phyloP scores from a whole-genome alignment of 2,329 filamentous ascomycete genomes.

The Magnaporthiopsis incrustans region DNA sequence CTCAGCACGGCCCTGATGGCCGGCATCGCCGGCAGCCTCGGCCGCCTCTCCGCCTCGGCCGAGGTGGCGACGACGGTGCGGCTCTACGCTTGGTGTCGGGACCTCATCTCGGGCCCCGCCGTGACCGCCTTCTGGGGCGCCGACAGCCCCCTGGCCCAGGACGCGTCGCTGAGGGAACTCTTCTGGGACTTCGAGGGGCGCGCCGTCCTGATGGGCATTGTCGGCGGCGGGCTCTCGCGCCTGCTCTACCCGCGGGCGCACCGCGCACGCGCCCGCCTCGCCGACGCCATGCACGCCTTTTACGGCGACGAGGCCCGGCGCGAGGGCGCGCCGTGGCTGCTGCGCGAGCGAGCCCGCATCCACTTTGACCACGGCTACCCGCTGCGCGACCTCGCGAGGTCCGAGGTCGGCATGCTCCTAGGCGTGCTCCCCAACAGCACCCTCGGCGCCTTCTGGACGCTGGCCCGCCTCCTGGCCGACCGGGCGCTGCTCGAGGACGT shows the following conservation, averaged over 20 bases:
- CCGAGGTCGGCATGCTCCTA: constrained; percentile 5
- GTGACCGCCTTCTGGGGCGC: too few relatives aligned
- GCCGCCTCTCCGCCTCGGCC: too few relatives aligned
- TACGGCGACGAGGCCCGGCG: background rate
- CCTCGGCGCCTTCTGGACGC: constrained; percentile 6
- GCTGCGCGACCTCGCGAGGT: background rate
- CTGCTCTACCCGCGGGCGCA: background rate
- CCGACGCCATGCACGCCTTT: background rate
- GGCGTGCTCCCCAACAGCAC: constrained; percentile 5
- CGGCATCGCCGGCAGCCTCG: too few relatives aligned
- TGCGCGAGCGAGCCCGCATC: background rate
- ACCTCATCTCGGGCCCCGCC: too few relatives aligned
- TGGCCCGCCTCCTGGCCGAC: background rate
- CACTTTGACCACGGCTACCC: constrained; percentile 1
- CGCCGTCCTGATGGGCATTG: too few relatives aligned
- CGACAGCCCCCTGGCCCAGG: too few relatives aligned
- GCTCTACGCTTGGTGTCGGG: too few relatives aligned
- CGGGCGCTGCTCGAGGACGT: constrained; percentile 1
- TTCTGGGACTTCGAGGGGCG: too few relatives aligned
- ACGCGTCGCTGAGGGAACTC: too few relatives aligned
- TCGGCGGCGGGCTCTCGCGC: too few relatives aligned
- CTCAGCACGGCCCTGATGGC: too few relatives aligned
- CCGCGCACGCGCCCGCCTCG: background rate
- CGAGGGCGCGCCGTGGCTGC: background rate
- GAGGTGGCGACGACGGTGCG: too few relatives aligned